Evolutionary conservation across 345 rosid species (phyloP).

Genomic region (Melaleuca alternifolia): DNA sequence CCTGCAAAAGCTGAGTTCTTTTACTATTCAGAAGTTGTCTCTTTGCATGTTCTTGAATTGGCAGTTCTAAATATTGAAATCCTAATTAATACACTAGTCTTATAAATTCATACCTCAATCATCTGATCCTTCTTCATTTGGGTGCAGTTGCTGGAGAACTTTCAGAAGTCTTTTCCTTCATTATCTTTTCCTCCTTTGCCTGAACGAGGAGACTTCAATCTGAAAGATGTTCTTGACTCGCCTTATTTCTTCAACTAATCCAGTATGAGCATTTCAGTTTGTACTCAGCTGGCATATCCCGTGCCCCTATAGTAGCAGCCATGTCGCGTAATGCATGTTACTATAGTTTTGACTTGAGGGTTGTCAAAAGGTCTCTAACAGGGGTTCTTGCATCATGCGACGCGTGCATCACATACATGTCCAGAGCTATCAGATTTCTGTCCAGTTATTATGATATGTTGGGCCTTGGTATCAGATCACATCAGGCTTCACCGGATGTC

Average conservation of each 20-base stretch:
- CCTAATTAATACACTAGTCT: background rate
- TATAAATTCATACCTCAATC: background rate
- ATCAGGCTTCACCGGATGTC: background rate
- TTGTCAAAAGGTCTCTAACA: background rate
- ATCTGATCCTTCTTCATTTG: background rate
- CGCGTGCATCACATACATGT: background rate
- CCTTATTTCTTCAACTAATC: constrained; percentile 91
- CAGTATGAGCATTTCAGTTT: background rate
- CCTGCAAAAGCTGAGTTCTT: background rate
- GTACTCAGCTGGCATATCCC: background rate
- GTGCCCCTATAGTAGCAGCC: background rate
- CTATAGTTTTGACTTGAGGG: background rate
- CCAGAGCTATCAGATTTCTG: background rate
- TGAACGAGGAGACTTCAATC: constrained; percentile 81
- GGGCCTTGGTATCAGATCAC: background rate
- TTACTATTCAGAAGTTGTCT: background rate
- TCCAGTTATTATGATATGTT: background rate
- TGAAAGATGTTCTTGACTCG: constrained; percentile 62
- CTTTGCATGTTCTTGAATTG: background rate
- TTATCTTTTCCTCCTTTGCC: constrained; percentile 72
- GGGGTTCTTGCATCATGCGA: background rate
- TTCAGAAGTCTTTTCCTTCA: constrained; percentile 67
- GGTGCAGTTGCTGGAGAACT: constrained; percentile 78
- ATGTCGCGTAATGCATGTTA: background rate
- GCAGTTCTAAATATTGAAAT: background rate